Evolutionary conservation across 208 protist species (phyloP).

Genomic region (Crithidia brevicula): DNA sequence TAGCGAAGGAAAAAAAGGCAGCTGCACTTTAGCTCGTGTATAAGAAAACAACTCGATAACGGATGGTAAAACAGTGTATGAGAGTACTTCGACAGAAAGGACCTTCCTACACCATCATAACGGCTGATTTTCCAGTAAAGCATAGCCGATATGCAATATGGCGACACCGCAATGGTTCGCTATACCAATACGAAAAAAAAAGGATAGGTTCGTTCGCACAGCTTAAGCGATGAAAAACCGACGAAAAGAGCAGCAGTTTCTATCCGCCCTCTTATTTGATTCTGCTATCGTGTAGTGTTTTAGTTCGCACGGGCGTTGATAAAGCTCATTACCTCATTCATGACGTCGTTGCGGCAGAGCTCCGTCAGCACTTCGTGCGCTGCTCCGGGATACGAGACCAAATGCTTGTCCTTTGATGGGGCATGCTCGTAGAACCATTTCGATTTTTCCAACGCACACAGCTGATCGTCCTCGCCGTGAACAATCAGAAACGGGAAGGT

Average conservation of each 20-base stretch:
- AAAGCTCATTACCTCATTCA: slow-evolving; percentile 64
- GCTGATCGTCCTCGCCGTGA: slow-evolving; percentile 53
- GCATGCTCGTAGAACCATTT: slow-evolving; percentile 45
- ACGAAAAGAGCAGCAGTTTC: too few species aligned
- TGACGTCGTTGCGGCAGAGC: slow-evolving; percentile 47
- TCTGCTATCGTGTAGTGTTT: background rate
- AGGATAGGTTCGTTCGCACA: background rate
- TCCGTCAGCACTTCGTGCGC: slow-evolving; percentile 77
- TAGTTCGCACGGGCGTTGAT: slow-evolving; percentile 28
- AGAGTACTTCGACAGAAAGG: too few species aligned
- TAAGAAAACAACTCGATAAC: too few species aligned
- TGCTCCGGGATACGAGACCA: slow-evolving; percentile 45
- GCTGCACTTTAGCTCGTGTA: too few species aligned
- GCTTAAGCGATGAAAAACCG: slow-evolving; percentile 21
- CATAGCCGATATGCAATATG: background rate
- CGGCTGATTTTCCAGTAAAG: too few species aligned
- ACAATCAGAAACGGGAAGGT: slow-evolving; percentile 74
- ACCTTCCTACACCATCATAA: too few species aligned
- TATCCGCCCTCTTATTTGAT: too few species aligned
- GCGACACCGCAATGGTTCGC: too few species aligned
- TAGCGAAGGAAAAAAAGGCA: slow-evolving; percentile 1
- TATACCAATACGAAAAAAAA: too few species aligned
- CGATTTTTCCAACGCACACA: slow-evolving; percentile 48
- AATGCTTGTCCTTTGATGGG: slow-evolving; percentile 52
- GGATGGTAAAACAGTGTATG: too few species aligned